phyloP scores from a whole-genome alignment of 1,139 yeast genomes.

The Debaryomycetaceae sp. region DNA sequence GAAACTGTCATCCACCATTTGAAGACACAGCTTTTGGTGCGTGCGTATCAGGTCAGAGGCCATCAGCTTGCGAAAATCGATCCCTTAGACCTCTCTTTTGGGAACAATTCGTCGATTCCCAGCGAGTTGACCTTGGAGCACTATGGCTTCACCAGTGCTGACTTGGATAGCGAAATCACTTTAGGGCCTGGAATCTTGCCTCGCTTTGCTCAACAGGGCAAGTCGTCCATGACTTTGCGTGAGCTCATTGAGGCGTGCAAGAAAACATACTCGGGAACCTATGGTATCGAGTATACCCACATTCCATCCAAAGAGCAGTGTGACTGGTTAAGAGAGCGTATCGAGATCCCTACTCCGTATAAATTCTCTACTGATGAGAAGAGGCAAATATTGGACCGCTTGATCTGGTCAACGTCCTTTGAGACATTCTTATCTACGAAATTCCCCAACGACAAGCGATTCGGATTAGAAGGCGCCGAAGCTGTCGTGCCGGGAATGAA shows the following conservation, averaged over 20 bases:
- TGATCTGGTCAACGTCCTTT: conserved; percentile 93
- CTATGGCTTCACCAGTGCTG: conserved; percentile 83
- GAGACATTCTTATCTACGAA: conserved; percentile 88
- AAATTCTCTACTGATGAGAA: conserved; percentile 80
- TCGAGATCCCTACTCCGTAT: conserved; percentile 86
- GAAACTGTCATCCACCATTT: conserved; percentile 79
- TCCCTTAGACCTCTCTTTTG: conserved; percentile 84
- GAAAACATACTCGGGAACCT: conserved; percentile 72
- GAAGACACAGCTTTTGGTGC: conserved; percentile 89
- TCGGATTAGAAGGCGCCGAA: conserved; percentile 98
- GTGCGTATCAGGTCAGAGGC: conserved; percentile 98
- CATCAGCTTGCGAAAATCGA: conserved; percentile 93
- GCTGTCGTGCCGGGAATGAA: conserved; percentile 95
- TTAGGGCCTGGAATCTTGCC: conserved; percentile 98
- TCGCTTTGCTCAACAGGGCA: conserved; percentile 66
- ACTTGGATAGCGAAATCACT: conserved; percentile 71
- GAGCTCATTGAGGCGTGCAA: conserved; percentile 77
- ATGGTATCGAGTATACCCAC: conserved; percentile 94
- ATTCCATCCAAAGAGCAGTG: conserved; percentile 93
- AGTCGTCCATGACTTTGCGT: conserved; percentile 55
- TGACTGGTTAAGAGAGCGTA: conserved; percentile 96
- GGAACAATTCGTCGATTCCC: conserved; percentile 54
- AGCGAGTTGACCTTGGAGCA: conserved; percentile 84
- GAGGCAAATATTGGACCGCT: conserved; percentile 91
- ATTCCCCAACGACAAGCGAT: conserved; percentile 97